Evolutionary conservation across 1,284 basidiomycete species (phyloP).

Genomic region (Trichosporon faecale): DNA sequence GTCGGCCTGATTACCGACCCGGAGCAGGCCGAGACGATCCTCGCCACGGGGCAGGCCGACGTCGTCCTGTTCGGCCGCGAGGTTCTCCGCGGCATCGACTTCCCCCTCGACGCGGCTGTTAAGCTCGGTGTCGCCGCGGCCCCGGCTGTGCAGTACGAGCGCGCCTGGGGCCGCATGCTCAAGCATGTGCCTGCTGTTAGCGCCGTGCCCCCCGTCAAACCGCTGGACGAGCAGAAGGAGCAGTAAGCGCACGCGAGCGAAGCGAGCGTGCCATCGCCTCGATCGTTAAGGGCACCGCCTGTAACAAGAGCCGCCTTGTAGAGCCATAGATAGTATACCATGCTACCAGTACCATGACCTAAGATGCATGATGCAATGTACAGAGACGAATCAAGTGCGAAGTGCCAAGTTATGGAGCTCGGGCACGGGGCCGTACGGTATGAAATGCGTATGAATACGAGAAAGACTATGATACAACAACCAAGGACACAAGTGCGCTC

Average conservation of each 20-base stretch:
- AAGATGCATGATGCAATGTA: neutral
- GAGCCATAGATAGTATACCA: neutral
- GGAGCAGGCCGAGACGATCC: constrained; percentile 63
- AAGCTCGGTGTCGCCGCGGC: constrained; percentile 47
- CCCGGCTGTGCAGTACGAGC: constrained; percentile 49
- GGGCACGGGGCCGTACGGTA: no score
- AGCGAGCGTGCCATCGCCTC: no score
- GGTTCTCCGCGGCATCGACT: constrained; percentile 50
- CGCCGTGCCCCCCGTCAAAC: neutral
- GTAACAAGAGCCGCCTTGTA: neutral
- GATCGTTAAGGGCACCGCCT: neutral
- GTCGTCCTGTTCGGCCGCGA: constrained; percentile 67
- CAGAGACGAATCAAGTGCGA: neutral
- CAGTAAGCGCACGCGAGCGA: neutral
- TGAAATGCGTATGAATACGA: neutral
- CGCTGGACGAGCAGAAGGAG: neutral
- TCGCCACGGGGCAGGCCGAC: constrained; percentile 66
- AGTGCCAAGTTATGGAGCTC: no score
- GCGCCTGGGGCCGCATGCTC: constrained; percentile 58
- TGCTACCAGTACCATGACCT: no score
- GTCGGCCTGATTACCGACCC: constrained; percentile 73
- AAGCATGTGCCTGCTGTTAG: neutral
- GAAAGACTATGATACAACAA: constrained; percentile 5
- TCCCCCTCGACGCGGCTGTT: constrained; percentile 47
- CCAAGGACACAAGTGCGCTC: neutral